These are phyloP conservation scores for Leccinum uliginosum DNA, from an alignment of 768 basidiomycete species.

Conservation along the genomic window DNA sequence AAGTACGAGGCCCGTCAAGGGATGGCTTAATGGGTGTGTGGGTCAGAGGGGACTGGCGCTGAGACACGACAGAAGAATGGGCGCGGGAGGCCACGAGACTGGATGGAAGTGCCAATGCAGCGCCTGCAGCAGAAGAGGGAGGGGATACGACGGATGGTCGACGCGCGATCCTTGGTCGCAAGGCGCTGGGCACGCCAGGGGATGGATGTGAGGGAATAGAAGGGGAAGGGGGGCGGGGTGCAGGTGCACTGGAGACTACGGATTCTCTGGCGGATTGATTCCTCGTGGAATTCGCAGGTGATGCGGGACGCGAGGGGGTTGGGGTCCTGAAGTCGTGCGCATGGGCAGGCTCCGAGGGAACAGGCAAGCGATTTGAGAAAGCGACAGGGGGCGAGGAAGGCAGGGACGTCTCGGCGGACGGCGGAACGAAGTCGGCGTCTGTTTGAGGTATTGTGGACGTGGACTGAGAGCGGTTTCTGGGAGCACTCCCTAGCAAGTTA, in stretches of 20 bases:
- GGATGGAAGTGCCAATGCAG: constrained; percentile 18
- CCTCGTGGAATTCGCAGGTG: constrained; percentile 33
- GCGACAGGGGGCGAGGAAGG: constrained; percentile 2
- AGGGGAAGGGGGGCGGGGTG: constrained; percentile 24
- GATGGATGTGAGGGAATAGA: constrained; percentile 17
- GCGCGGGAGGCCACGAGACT: constrained; percentile 23
- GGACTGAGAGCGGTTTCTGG: constrained; percentile 5
- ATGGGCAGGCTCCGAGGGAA: constrained; percentile 16
- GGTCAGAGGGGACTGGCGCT: constrained; percentile 13
- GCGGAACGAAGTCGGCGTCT: constrained; percentile 13
- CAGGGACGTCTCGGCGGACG: neutral
- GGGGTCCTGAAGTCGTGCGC: constrained; percentile 25
- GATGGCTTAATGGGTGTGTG: constrained; percentile 16
- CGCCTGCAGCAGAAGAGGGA: constrained; percentile 27
- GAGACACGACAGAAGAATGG: constrained; percentile 22
- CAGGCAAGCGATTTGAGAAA: constrained; percentile 5
- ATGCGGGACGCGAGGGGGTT: constrained; percentile 36
- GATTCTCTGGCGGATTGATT: constrained; percentile 24
- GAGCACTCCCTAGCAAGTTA: constrained; percentile 18
- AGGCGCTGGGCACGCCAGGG: constrained; percentile 26
- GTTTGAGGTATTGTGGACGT: constrained; percentile 7
- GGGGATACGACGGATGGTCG: constrained; percentile 44
- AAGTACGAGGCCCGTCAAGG: constrained; percentile 14
- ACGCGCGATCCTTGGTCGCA: constrained; percentile 35
- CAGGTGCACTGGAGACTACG: constrained; percentile 9